phyloP scores from a whole-genome alignment of 257 asterid species.

The Solanum peruvianum region DNA sequence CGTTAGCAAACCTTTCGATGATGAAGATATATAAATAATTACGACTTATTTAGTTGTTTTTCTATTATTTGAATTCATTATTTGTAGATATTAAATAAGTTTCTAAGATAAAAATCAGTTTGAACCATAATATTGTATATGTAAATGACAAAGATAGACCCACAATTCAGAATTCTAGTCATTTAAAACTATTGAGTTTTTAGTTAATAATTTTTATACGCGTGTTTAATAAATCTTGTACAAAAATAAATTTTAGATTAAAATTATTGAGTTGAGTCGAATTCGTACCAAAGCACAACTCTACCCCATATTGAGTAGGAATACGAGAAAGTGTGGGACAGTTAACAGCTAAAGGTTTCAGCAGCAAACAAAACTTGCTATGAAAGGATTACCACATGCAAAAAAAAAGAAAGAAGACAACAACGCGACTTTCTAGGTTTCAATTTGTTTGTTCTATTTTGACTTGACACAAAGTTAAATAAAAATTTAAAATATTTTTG shows the following conservation, averaged over 20 bases:
- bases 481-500: neutral
- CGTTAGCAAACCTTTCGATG: neutral
- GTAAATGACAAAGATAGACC: neutral
- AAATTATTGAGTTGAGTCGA: accelerated
- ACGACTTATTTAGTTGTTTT: neutral
- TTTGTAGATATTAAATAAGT: neutral
- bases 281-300: neutral
- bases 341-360: neutral
- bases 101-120: neutral
- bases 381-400: neutral
- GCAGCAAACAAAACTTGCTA: neutral
- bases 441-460: neutral
- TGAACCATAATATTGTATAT: neutral
- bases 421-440: neutral
- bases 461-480: accelerated
- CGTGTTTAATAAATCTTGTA: neutral
- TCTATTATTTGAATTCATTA: neutral
- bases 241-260: neutral
- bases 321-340: neutral
- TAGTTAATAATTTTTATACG: neutral
- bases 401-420: neutral
- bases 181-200: neutral
- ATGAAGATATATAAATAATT: neutral
- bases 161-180: neutral
- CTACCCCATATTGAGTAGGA: neutral